Conservation (phyloP, 495 filamentous ascomycete genomes). For the Trichoderma asperelloides region DNA sequence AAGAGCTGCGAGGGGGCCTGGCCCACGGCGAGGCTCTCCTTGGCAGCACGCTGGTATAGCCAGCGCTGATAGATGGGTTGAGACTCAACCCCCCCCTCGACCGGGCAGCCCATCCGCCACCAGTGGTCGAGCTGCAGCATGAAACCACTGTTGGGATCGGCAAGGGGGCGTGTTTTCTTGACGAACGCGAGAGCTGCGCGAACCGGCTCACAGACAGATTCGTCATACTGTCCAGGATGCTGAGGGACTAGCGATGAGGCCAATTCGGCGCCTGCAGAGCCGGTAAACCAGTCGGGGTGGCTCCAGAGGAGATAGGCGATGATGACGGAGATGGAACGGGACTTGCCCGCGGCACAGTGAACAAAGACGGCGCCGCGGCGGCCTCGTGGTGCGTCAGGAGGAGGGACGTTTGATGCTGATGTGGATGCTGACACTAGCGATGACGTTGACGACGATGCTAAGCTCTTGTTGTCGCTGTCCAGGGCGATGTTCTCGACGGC, state of each 20-base stretch:
- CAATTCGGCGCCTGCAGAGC: slow-evolving; percentile 19
- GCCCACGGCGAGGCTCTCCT: slow-evolving; percentile 59
- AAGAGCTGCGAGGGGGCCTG: slow-evolving; percentile 58
- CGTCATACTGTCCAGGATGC: background rate
- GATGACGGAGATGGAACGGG: slow-evolving; percentile 75
- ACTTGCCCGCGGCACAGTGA: slow-evolving; percentile 90
- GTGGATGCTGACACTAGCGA: background rate
- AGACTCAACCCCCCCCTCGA: slow-evolving; percentile 45
- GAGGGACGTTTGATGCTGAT: background rate
- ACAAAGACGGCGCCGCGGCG: slow-evolving; percentile 32
- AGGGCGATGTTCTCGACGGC: background rate
- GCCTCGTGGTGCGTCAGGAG: background rate
- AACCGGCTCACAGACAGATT: slow-evolving; percentile 23
- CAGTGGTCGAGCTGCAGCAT: slow-evolving; percentile 82
- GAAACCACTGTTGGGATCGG: slow-evolving; percentile 84
- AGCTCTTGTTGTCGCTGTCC: background rate
- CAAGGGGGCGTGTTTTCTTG: slow-evolving; percentile 55
- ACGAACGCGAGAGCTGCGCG: slow-evolving; percentile 41
- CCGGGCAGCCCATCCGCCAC: slow-evolving; percentile 70
- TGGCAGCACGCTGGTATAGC: slow-evolving; percentile 72
- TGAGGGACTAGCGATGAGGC: background rate
- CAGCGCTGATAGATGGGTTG: slow-evolving; percentile 78
- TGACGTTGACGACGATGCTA: background rate
- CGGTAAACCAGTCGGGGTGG: slow-evolving; percentile 34
- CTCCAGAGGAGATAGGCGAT: slow-evolving; percentile 79